Conservation (phyloP, 1,284 basidiomycete genomes). For the Stereum hirsutum region DNA sequence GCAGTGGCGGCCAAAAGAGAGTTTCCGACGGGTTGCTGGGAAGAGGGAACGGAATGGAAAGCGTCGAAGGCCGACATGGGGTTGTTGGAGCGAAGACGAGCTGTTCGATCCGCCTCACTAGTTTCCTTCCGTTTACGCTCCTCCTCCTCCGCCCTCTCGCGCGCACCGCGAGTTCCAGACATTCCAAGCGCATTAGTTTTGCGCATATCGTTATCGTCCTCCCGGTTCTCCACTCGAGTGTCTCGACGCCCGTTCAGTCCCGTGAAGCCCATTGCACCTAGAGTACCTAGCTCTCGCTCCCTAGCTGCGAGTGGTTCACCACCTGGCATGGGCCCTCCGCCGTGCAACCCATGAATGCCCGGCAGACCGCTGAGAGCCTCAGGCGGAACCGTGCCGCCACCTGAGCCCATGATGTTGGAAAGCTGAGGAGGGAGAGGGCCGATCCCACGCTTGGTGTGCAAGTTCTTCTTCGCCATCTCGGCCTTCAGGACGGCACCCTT, state of each 20-base stretch:
- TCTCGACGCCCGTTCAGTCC: constrained; percentile 20
- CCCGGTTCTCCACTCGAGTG: constrained; percentile 22
- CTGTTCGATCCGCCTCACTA: constrained; percentile 30
- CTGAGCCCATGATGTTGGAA: constrained; percentile 20
- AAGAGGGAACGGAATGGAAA: constrained; percentile 53
- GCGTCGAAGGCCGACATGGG: constrained; percentile 58
- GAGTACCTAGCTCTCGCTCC: constrained; percentile 38
- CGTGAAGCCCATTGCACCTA: constrained; percentile 39
- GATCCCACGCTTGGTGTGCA: constrained; percentile 88
- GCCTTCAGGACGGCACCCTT: constrained; percentile 93
- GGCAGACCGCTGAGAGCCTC: constrained; percentile 22
- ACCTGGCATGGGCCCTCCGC: constrained; percentile 18
- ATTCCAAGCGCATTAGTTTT: constrained; percentile 32
- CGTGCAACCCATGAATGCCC: constrained; percentile 23
- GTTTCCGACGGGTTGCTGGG: constrained; percentile 26
- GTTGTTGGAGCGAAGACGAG: constrained; percentile 31
- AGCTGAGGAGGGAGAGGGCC: constrained; percentile 41
- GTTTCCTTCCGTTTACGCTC: constrained; percentile 45
- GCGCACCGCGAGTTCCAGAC: constrained; percentile 36
- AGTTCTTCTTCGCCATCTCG: constrained; percentile 99
- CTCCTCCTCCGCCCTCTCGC: constrained; percentile 58
- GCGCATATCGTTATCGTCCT: constrained; percentile 30
- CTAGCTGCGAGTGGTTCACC: constrained; percentile 29
- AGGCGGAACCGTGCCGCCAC: constrained; percentile 15
- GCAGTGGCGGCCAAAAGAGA: constrained; percentile 22